Evolutionary conservation across 148 eudicot species (phyloP).

Genomic region (Vaccinium vitisidaea): DNA sequence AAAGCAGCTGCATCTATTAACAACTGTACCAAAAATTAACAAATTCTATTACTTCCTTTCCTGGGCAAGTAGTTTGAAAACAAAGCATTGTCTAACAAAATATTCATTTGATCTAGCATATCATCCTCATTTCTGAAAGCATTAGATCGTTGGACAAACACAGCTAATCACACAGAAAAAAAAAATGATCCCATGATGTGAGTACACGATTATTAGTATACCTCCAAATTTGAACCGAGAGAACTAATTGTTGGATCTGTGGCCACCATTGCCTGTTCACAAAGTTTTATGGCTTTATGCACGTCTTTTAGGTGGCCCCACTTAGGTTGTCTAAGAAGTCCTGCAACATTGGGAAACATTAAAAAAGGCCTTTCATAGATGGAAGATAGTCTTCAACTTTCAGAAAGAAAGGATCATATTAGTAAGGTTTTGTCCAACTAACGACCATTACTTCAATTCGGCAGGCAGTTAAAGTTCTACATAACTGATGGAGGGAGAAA

Average conservation of each 20-base stretch:
- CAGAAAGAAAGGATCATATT: neutral
- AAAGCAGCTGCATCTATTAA: neutral
- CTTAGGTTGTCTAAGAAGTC: slow-evolving; percentile 72
- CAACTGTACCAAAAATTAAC: neutral
- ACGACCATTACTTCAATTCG: neutral
- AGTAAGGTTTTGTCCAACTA: neutral
- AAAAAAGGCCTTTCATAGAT: neutral
- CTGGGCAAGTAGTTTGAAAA: neutral
- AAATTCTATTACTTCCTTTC: neutral
- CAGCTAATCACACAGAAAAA: neutral
- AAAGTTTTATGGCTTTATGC: slow-evolving; percentile 86
- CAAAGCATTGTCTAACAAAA: neutral
- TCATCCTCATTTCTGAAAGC: neutral
- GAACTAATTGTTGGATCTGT: slow-evolving; percentile 68
- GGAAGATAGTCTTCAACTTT: slow-evolving; percentile 6
- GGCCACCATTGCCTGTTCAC: slow-evolving; percentile 87
- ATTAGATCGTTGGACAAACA: neutral
- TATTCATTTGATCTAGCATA: neutral
- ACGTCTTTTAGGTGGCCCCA: slow-evolving; percentile 92
- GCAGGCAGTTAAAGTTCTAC: slow-evolving; percentile 8
- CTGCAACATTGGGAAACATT: slow-evolving; percentile 28
- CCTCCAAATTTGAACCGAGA: slow-evolving; percentile 77
- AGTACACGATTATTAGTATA: slow-evolving; percentile 19
- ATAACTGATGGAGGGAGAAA: slow-evolving; percentile 11
- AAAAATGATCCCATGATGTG: neutral